Conservation (phyloP, 495 filamentous ascomycete genomes). For the Daldinia concentrica region DNA sequence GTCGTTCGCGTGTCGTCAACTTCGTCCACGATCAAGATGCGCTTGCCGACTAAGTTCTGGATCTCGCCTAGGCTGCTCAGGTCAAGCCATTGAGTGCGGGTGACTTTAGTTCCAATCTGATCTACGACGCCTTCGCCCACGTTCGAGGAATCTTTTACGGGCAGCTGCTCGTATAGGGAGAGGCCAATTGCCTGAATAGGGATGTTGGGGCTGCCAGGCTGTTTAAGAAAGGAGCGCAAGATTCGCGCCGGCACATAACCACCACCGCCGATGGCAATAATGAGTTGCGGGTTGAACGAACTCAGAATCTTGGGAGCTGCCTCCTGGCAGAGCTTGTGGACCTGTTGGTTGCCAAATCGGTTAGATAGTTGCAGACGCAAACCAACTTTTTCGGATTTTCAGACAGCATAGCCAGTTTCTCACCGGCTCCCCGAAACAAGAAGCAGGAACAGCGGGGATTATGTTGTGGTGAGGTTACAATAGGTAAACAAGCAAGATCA, state of each 20-base stretch:
- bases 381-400: not conserved
- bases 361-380: constrained; percentile 24
- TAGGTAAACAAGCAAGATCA: constrained; percentile 13
- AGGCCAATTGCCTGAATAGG: constrained; percentile 99
- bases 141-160: constrained; percentile 49
- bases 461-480: constrained; percentile 17
- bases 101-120: constrained; percentile 88
- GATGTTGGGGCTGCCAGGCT: constrained; percentile 87
- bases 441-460: constrained; percentile 13
- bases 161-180: constrained; percentile 91
- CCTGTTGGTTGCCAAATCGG: constrained; percentile 59
- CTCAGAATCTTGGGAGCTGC: constrained; percentile 82
- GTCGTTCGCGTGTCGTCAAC: constrained; percentile 98
- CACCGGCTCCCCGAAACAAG: constrained; percentile 1
- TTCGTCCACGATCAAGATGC: constrained; percentile 97
- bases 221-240: constrained; percentile 96
- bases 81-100: constrained; percentile 97
- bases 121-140: constrained; percentile 65
- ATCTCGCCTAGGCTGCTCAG: constrained; percentile 85
- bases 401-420: constrained; percentile 9
- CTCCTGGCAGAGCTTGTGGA: constrained; percentile 95
- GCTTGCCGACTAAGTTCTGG: constrained; percentile 93
- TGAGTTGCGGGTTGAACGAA: constrained; percentile 88
- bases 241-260: constrained; percentile 98
- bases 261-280: constrained; percentile 98